These are phyloP conservation scores for Neurospora tetrasperma DNA, from an alignment of 495 filamentous ascomycete species.

Conservation along the genomic window DNA sequence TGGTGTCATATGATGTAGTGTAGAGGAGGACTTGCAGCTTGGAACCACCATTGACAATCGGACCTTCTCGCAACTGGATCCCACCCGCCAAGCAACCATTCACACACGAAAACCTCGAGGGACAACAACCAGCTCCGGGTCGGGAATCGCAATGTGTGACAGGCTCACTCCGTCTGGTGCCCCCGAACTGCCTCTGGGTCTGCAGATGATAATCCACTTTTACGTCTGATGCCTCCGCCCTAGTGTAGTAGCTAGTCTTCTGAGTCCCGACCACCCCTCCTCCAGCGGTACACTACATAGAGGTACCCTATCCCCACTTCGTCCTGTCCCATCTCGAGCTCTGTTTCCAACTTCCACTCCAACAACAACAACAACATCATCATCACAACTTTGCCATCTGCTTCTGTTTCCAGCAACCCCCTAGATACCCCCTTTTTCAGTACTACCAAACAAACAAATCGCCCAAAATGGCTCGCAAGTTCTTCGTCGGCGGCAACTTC, in stretches of 20 bases:
- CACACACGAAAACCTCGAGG: not conserved
- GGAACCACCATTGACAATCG: not conserved
- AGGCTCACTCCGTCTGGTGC: not conserved
- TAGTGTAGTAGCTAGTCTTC: not conserved
- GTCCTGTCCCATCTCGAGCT: not conserved
- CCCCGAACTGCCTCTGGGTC: not conserved
- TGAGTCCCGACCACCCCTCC: not conserved
- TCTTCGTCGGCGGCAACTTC: slow-evolving; percentile 99
- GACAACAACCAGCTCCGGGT: not conserved
- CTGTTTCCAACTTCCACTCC: not conserved
- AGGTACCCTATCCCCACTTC: not conserved
- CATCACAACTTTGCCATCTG: not conserved
- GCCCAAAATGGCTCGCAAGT: slow-evolving; percentile 79
- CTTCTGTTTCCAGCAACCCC: not conserved
- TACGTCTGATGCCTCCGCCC: not conserved
- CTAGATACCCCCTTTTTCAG: not conserved
- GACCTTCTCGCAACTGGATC: not conserved
- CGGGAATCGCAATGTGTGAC: not conserved
- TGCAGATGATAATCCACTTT: not conserved
- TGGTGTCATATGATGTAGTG: not conserved
- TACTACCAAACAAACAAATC: slow-evolving; percentile 3
- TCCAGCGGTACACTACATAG: not conserved
- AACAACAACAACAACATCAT: not conserved
- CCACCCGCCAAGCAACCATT: not conserved
- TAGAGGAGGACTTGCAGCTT: not conserved